Percentiles rank a stretch among this genome's conserved stretches.
These are phyloP conservation scores for Cudoniella acicularis DNA, from an alignment of 495 filamentous ascomycete species.

Conservation along the genomic window DNA sequence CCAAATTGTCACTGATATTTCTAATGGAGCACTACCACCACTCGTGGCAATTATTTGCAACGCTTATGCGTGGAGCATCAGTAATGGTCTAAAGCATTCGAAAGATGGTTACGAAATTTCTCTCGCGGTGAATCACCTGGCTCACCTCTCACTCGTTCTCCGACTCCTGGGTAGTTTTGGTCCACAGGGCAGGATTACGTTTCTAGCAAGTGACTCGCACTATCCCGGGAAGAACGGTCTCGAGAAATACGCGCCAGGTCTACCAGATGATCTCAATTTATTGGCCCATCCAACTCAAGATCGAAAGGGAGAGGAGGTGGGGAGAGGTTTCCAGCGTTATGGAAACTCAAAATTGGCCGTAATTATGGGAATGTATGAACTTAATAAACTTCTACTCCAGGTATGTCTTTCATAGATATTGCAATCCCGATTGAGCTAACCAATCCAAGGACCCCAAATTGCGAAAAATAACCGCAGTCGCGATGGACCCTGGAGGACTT, in stretches of 20 bases:
- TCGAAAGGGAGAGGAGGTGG: slow-evolving; percentile 26
- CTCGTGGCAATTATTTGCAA: slow-evolving; percentile 42
- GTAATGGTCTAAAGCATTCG: slow-evolving; percentile 32
- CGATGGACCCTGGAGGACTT: slow-evolving; percentile 44
- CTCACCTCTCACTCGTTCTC: slow-evolving; percentile 40
- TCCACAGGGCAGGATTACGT: slow-evolving; percentile 35
- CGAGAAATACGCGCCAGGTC: slow-evolving; percentile 31
- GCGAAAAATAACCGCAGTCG: slow-evolving; percentile 40
- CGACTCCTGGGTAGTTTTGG: slow-evolving; percentile 41
- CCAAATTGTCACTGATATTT: slow-evolving; percentile 28
- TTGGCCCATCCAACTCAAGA: slow-evolving; percentile 20
- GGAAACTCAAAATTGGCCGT: slow-evolving; percentile 40
- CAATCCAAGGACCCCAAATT: slow-evolving; percentile 34
- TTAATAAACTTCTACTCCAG: slow-evolving; percentile 40
- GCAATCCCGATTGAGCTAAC: too few species aligned
- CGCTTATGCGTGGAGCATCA: slow-evolving; percentile 41
- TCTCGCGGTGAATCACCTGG: slow-evolving; percentile 42
- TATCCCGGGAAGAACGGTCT: slow-evolving; percentile 39
- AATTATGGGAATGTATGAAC: slow-evolving; percentile 41
- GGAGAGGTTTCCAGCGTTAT: slow-evolving; percentile 41
- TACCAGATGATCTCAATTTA: slow-evolving; percentile 26
- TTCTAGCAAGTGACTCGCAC: slow-evolving; percentile 39
- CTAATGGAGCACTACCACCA: slow-evolving; percentile 30
- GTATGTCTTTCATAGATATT: slow-evolving; percentile 28
- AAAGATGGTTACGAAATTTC: slow-evolving; percentile 40